Evolutionary conservation across 2,329 filamentous ascomycete genomes (phyloP).

Genomic region (Fusarium proliferatum): DNA sequence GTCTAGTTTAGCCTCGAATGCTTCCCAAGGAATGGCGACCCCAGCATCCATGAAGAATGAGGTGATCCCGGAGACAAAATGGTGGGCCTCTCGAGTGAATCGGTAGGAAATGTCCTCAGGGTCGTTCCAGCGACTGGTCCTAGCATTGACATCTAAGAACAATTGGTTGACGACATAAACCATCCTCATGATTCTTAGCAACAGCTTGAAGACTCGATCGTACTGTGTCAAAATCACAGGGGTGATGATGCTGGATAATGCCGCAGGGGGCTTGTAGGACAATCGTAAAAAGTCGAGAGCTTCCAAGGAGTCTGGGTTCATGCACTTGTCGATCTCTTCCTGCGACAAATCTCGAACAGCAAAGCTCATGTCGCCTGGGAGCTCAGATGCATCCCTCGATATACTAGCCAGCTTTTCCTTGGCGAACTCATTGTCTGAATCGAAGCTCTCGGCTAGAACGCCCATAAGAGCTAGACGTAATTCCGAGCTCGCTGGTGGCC

Average conservation of each 20-base stretch:
- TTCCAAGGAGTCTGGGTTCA: slow-evolving; percentile 84
- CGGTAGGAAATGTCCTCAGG: slow-evolving; percentile 58
- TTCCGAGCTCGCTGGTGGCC: slow-evolving; percentile 95
- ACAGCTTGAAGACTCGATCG: slow-evolving; percentile 83
- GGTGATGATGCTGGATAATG: slow-evolving; percentile 80
- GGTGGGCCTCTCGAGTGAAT: slow-evolving; percentile 81
- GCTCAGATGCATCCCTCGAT: slow-evolving; percentile 49
- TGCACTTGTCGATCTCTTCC: slow-evolving; percentile 83
- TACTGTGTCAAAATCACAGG: slow-evolving; percentile 78
- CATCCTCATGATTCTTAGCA: slow-evolving; percentile 83
- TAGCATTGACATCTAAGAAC: slow-evolving; percentile 65
- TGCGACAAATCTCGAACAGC: slow-evolving; percentile 82
- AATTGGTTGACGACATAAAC: slow-evolving; percentile 78
- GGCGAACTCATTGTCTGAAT: slow-evolving; percentile 39
- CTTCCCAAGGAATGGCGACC: slow-evolving; percentile 77
- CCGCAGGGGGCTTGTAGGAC: slow-evolving; percentile 81
- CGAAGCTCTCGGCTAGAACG: slow-evolving; percentile 80
- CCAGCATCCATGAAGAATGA: slow-evolving; percentile 85
- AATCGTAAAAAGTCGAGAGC: slow-evolving; percentile 94
- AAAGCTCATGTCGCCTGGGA: slow-evolving; percentile 82
- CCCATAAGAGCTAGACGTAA: slow-evolving; percentile 90
- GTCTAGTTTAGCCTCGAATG: slow-evolving; percentile 74
- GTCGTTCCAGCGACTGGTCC: slow-evolving; percentile 49
- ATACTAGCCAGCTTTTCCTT: slow-evolving; percentile 44
- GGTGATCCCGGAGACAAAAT: slow-evolving; percentile 79